Base-by-base conservation (phyloP, 2,329 filamentous ascomycete genomes). In the Hymenoscyphus infarciens region DNA sequence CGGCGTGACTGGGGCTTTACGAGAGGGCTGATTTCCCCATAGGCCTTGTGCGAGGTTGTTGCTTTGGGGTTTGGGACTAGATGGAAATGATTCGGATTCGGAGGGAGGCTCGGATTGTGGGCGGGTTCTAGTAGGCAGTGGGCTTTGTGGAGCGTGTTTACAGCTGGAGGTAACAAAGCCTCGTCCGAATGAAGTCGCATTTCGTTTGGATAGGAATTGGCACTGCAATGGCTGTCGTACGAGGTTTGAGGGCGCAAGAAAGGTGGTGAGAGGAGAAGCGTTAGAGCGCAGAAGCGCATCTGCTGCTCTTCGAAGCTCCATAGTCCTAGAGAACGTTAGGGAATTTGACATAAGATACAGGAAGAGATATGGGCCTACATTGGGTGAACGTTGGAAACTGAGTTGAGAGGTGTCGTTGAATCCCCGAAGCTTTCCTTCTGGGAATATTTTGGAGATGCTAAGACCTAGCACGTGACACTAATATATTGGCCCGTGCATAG, bases 281-380 rank as follows among this genome's bases (percentile, higher is more conserved):
- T 70, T 72, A 22, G 64, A 69, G 61, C 71, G 72, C 62, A 75
- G 65, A 11, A 75, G 56, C 15, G 65, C 66, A 53, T 75, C 72
- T 29, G 69, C 70, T 4, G 68, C 66, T 62, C 70, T 68, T 72
- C 74, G 70, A 63, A 75, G 57, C 64, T 76, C 74, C 74, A 76
- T 76, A 61, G 57, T 57, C 29, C 65, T 69, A 33, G 31, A 19
- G 29, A 49, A 29, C 1, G 19, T 68, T 64, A 69, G 66, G 19
- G 59, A 1, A 60, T 59, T 5, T 22, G 39, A 15, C 42, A 60
- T 10, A 15, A 35, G 19, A 19, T 66, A 61, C 63, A 64, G 63
- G 66, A 64, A 45, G 2, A 16, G 2, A 54, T 53, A 58, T 39
- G 53, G 16, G 63, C 68, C 55, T 67, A 71, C 70, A 39, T 63